Evolutionary conservation across 441 rosid genomes (phyloP).

Genomic region (Croton laevigatus): DNA sequence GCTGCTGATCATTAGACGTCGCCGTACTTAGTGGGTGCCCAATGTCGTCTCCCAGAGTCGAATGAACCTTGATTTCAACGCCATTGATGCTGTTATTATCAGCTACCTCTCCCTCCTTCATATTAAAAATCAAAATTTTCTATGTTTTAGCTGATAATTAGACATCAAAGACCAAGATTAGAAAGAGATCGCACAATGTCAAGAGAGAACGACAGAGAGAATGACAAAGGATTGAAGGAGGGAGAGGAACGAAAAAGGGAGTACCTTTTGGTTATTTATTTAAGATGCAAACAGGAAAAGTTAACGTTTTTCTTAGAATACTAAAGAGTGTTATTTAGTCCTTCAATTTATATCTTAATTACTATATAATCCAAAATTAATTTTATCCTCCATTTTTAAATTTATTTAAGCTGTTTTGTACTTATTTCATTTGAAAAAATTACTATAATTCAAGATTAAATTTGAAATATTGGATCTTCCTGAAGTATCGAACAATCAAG

Average conservation of each 20-base stretch:
- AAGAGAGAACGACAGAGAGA: not conserved
- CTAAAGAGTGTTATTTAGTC: too few relatives aligned
- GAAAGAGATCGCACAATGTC: not conserved
- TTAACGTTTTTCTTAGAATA: too few relatives aligned
- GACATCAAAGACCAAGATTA: not conserved
- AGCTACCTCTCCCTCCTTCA: slow-evolving; percentile 5
- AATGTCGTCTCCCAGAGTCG: not conserved
- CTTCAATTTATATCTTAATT: too few relatives aligned
- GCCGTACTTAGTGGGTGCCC: slow-evolving; percentile 7
- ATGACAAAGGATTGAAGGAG: not conserved
- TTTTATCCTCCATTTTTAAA: too few relatives aligned
- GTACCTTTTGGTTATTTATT: not conserved
- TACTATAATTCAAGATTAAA: too few relatives aligned
- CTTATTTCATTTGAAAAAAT: too few relatives aligned
- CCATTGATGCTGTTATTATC: not conserved
- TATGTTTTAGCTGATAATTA: not conserved
- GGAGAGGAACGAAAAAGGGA: too few relatives aligned
- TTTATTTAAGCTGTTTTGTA: too few relatives aligned
- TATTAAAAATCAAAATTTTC: not conserved
- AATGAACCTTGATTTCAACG: slow-evolving; percentile 20
- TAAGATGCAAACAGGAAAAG: not conserved
- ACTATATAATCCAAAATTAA: too few relatives aligned
- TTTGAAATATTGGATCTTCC: too few relatives aligned
- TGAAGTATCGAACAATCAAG: too few relatives aligned
- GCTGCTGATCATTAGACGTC: slow-evolving; percentile 4